A percentile compares a stretch with the other conserved stretches of the same genome.
These are phyloP conservation scores for Kodamaea jinghongensis DNA, from an alignment of 805 yeast genomes.

Conservation along the genomic window DNA sequence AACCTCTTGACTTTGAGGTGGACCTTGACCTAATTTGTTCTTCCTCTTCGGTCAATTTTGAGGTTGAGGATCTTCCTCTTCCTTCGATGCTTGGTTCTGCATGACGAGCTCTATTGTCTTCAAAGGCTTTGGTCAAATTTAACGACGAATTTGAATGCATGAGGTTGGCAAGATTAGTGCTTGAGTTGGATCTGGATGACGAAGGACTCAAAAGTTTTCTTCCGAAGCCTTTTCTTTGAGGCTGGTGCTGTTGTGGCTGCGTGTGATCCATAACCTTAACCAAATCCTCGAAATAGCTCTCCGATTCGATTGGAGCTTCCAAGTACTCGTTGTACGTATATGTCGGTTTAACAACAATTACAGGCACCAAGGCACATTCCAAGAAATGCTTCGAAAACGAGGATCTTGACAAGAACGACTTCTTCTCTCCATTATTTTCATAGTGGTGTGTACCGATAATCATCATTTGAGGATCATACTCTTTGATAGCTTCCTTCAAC, in stretches of 20 bases:
- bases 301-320: slow-evolving; percentile 29
- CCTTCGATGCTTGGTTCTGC: too few relatives aligned
- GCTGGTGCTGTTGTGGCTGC: background rate
- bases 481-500: slow-evolving; percentile 38
- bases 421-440: slow-evolving; percentile 16
- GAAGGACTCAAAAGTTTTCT: slow-evolving; percentile 8
- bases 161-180: slow-evolving; percentile 5
- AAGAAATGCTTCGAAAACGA: slow-evolving; percentile 40
- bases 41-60: too few relatives aligned
- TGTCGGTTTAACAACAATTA: slow-evolving; percentile 41
- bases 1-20: slow-evolving; percentile 16
- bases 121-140: too few relatives aligned
- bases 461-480: slow-evolving; percentile 46
- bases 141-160: background rate
- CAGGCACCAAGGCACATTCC: slow-evolving; percentile 45
- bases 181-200: slow-evolving; percentile 6
- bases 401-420: slow-evolving; percentile 30
- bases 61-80: too few relatives aligned
- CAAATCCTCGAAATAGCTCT: slow-evolving; percentile 36
- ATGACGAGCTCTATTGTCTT: too few relatives aligned
- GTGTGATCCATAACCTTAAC: slow-evolving; percentile 24
- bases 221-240: slow-evolving; percentile 2
- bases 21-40: slow-evolving; percentile 14
- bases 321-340: slow-evolving; percentile 32
- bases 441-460: slow-evolving; percentile 40